Evolutionary conservation across 371 early-diverging fungal species (phyloP).

Genomic region (Funneliformis caledonium): DNA sequence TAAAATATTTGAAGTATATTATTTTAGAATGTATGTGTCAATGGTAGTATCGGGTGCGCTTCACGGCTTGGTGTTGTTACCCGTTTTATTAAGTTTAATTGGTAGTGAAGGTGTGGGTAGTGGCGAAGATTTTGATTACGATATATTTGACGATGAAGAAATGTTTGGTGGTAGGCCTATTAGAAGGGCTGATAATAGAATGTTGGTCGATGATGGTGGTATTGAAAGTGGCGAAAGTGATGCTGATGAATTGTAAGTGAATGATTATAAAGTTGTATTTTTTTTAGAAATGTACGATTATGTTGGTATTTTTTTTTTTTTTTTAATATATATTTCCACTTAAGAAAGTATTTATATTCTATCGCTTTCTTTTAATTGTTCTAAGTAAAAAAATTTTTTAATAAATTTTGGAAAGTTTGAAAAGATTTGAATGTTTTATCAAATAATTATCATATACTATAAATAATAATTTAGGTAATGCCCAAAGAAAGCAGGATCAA

Average conservation of each 20-base stretch:
- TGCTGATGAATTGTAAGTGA: conserved; percentile 9
- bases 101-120: conserved; percentile 59
- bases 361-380: no score
- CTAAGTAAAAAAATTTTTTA: no score
- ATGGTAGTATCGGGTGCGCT: conserved; percentile 73
- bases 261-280: no score
- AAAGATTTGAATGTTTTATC: no score
- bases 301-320: no score
- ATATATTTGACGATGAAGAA: conserved; percentile 49
- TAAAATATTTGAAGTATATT: conserved; percentile 79
- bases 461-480: no score
- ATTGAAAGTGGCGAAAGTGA: conserved; percentile 29
- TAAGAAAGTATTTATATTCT: no score
- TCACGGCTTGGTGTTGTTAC: conserved; percentile 74
- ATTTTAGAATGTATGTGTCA: conserved; percentile 77
- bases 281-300: no score
- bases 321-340: no score
- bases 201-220: conserved; percentile 28
- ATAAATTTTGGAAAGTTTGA: no score
- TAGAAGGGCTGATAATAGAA: conserved; percentile 27
- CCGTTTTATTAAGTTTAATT: conserved; percentile 64
- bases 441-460: no score
- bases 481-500: no score
- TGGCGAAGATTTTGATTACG: conserved; percentile 57
- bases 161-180: conserved; percentile 3